Base-by-base conservation (phyloP, 805 yeast species). In the Ogataea nakhonphanomensis region DNA sequence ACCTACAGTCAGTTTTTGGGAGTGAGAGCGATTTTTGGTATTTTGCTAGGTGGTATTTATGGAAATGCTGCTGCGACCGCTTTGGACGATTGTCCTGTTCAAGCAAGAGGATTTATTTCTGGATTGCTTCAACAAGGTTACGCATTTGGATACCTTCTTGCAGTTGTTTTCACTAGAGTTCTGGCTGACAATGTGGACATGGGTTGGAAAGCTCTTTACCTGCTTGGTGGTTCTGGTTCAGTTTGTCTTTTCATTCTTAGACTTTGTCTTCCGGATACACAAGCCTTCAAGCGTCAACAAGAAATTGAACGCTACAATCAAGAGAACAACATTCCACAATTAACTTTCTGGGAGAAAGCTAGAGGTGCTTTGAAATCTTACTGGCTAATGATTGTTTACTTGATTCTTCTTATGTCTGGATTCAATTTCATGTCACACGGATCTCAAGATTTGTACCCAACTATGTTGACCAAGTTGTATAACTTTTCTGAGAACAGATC, bases 91-190 rank as follows among this genome's bases (percentile, higher is more conserved):
- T 66, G 75, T 49, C 80, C 81, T 9, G 52, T 57, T 21, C 67
- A 60, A 25, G 75, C 82, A 25, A 66, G 76, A 61, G 82, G 85
- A 33, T 67, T 79, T 42, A 61, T 81, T 34, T 73, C 81, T 25
- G 87, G 86, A 34, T 59, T 84, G 30, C 76, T 87, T 57, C 95
- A 86, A 62, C 84, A 85, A 58, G 95, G 95, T 45, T 87, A 81
- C 50, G 81, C 84, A 1, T 71, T 81, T 34, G 89, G 89, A 17
- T 81, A 79, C 51, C 62, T 81, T 20, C 55, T 81, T 44, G 86
- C 79, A 5, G 84, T 79, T 35, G 67, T 80, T 17, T 81, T 80
- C 64, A 74, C 75, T 45, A 68, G 87, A 57, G 83, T 82, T 25
- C 73, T 81, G 45, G 76, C 74, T 7, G 75, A 72, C 53, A 73